Evolutionary conservation across 1,284 basidiomycete species (phyloP).

Genomic region (Wolfiporia cocos): DNA sequence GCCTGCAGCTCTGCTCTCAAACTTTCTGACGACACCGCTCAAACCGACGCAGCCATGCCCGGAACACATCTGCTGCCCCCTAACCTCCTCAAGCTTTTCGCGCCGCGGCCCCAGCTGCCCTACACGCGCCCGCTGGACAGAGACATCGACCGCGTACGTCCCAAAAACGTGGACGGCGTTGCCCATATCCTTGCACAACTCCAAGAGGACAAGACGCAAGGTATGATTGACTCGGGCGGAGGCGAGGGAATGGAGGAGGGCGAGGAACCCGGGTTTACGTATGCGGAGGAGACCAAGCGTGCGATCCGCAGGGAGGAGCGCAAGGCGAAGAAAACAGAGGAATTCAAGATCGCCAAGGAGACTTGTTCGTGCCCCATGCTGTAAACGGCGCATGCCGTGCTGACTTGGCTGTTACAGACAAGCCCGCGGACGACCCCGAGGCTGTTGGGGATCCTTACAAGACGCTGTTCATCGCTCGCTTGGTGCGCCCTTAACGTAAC

Average conservation of each 20-base stretch:
- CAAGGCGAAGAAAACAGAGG: conserved; percentile 73
- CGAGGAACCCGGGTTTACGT: conserved; percentile 71
- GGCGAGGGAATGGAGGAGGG: conserved; percentile 71
- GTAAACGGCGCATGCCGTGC: conserved; percentile 3
- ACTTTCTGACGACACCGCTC: neutral
- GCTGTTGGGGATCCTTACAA: conserved; percentile 98
- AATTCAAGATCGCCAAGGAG: conserved; percentile 78
- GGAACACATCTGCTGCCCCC: conserved; percentile 88
- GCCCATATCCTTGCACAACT: conserved; percentile 67
- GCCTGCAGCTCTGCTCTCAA: too few species aligned
- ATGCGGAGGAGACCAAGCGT: conserved; percentile 73
- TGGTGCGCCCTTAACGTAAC: conserved; percentile 70
- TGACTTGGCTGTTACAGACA: conserved; percentile 48
- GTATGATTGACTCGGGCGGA: conserved; percentile 51
- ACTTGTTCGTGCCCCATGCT: conserved; percentile 52
- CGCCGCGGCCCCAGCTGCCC: conserved; percentile 82
- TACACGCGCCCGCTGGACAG: conserved; percentile 81
- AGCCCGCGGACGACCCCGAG: conserved; percentile 87
- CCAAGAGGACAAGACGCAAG: conserved; percentile 70
- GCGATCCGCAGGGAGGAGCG: conserved; percentile 76
- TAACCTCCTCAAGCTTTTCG: conserved; percentile 91
- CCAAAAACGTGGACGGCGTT: conserved; percentile 72
- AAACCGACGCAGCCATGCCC: conserved; percentile 44
- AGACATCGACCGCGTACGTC: conserved; percentile 70
- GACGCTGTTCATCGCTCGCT: conserved; percentile 92